These are phyloP conservation scores for Marchantia paleacea DNA, from an alignment of 225 moss, liverwort and hornwort genomes.

Conservation along the genomic window DNA sequence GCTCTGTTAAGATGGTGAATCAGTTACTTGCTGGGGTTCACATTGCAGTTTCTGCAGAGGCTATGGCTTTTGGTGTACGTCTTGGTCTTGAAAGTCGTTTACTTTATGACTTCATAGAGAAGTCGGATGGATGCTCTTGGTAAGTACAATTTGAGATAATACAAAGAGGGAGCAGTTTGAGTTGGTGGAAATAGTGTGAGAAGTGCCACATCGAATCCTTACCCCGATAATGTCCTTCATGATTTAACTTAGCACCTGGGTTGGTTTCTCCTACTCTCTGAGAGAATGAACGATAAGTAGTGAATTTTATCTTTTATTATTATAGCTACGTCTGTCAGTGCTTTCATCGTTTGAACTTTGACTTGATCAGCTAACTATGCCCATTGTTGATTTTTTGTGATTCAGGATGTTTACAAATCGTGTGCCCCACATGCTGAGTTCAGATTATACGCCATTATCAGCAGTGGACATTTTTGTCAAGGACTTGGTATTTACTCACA, in stretches of 20 bases:
- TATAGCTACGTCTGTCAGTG: no score
- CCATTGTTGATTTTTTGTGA: background rate
- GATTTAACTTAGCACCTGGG: no score
- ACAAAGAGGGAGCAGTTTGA: background rate
- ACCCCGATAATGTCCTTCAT: no score
- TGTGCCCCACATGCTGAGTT: constrained; percentile 94
- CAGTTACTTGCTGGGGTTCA: constrained; percentile 97
- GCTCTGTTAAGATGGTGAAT: constrained; percentile 98
- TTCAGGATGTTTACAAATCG: constrained; percentile 95
- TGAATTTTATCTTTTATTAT: no score
- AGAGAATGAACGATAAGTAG: background rate
- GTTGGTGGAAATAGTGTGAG: background rate
- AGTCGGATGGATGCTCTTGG: constrained; percentile 82
- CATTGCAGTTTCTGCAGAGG: constrained; percentile 85
- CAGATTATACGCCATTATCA: constrained; percentile 82
- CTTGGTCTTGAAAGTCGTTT: constrained; percentile 72
- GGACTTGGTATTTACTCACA: constrained; percentile 54
- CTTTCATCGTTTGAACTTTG: background rate
- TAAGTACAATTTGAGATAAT: constrained; percentile 19
- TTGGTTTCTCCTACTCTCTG: background rate
- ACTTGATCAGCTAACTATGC: background rate
- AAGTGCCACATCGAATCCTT: background rate
- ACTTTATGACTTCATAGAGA: constrained; percentile 62
- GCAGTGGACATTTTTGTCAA: constrained; percentile 91
- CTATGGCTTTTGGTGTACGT: constrained; percentile 79